These are phyloP conservation scores for Coemansia nantahalensis DNA, from an alignment of 192 early-diverging fungal species.

Conservation along the genomic window DNA sequence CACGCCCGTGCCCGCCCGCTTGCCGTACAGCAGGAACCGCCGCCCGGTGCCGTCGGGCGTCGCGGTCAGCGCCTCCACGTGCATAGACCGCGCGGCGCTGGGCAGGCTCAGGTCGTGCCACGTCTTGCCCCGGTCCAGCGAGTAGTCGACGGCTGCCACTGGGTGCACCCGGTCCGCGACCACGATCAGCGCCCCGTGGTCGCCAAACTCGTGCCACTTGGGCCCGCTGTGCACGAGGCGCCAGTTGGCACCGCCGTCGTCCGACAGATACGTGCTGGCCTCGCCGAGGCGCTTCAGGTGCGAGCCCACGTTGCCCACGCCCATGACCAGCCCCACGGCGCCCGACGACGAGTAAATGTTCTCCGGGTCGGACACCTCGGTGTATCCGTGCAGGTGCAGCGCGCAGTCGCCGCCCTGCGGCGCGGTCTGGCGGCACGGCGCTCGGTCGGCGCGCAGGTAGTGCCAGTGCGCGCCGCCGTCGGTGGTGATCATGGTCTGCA, in stretches of 20 bases:
- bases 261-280: conserved; percentile 81
- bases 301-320: conserved; percentile 88
- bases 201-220: conserved; percentile 91
- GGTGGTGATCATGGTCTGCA: conserved; percentile 68
- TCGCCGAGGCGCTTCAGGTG: conserved; percentile 62
- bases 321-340: conserved; percentile 87
- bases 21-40: conserved; percentile 78
- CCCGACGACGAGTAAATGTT: conserved; percentile 78
- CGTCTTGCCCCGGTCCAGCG: conserved; percentile 74
- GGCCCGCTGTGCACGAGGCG: conserved; percentile 75
- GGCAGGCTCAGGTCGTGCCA: conserved; percentile 65
- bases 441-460: conserved; percentile 28
- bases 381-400: conserved; percentile 86
- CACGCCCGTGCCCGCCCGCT: conserved; percentile 24
- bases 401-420: conserved; percentile 54
- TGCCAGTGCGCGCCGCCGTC: conserved; percentile 83
- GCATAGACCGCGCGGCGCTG: conserved; percentile 67
- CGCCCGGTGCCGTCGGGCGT: conserved; percentile 63
- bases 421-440: conserved; percentile 56
- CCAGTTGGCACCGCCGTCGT: conserved; percentile 89
- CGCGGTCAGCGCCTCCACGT: conserved; percentile 70
- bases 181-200: conserved; percentile 85
- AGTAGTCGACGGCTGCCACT: conserved; percentile 62
- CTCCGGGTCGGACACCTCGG: conserved; percentile 71
- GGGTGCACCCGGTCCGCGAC: conserved; percentile 76